Base-by-base conservation (phyloP, 164 flowering plant species). In the Vitis rotundifolia region DNA sequence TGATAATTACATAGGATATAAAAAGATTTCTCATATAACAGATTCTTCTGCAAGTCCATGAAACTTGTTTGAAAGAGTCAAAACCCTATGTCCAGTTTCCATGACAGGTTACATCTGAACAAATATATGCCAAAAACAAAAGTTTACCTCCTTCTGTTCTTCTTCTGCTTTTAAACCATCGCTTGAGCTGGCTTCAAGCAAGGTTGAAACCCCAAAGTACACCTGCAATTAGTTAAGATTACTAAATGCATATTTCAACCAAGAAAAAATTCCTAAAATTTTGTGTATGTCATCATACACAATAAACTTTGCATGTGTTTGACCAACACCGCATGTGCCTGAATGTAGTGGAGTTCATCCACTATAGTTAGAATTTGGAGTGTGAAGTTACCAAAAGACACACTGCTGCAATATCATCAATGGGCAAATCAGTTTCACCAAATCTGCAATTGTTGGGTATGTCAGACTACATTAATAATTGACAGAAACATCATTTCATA, bases 371-470 rank as follows among this genome's bases (percentile, higher is more conserved):
- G 7, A 37, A 37, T 37, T 37, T 37, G 7, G 44, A 49, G 28
- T 47, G 11, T 19, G 50, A 59, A 68, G 47, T 83, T 90, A 95
- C 99, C 91, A 95, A 80, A 19, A 95, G 91, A 75, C 81, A 76
- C 64, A 86, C 99, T 75, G 99, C 99, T 69, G 98, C 98, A 84
- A 95, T 89, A 69, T 95, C 99, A 83, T 95, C 99, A 75, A 95
- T 37, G 14, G 99, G 98, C 76, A 95, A 76, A 81, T 95, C 99
- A 69, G 83, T 75, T 67, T 81, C 96, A 70, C 94, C 97, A 69
- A 95, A 80, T 77, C 99, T 95, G 95, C 76, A 76, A 57, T 37
- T 5, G 7, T 37, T 37, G 44, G 44, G 44, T 37, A 61, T 48
- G 49, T 63, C 1, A 44, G 51, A 64, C 50, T 3, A 63, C 22